Evolutionary conservation across 2,329 filamentous ascomycete species (phyloP).

Genomic region (Cyclaneusma minus): DNA sequence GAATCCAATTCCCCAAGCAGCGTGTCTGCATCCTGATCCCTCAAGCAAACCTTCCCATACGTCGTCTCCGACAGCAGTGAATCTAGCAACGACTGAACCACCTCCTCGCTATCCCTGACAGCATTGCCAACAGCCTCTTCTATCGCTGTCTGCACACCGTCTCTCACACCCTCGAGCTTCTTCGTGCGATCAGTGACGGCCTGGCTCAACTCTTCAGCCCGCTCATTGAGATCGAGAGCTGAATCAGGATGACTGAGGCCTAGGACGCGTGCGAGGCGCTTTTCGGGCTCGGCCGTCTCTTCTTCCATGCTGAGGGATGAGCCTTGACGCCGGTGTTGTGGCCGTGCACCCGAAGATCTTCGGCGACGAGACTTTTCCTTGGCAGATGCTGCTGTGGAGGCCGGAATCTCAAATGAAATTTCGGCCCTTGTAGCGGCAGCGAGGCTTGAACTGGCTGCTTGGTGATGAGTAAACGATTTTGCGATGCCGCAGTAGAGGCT

Average conservation of each 20-base stretch:
- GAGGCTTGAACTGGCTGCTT: conserved; percentile 6
- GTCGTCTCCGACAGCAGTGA: conserved; percentile 36
- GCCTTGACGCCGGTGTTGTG: conserved; percentile 11
- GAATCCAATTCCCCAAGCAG: conserved; percentile 24
- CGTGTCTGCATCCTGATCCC: conserved; percentile 35
- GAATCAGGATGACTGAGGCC: conserved; percentile 26
- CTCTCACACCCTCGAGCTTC: conserved; percentile 28
- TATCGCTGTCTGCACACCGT: conserved; percentile 32
- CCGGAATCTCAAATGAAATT: conserved; percentile 7
- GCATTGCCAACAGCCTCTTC: conserved; percentile 26
- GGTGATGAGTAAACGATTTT: conserved; percentile 24
- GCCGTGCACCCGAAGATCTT: no score
- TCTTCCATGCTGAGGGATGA: conserved; percentile 24
- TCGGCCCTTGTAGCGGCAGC: conserved; percentile 5
- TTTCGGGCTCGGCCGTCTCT: conserved; percentile 17
- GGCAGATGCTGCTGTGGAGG: no score
- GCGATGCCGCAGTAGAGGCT: conserved; percentile 25
- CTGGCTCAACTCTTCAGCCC: conserved; percentile 14
- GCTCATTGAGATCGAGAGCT: conserved; percentile 12
- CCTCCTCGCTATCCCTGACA: conserved; percentile 30
- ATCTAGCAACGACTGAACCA: conserved; percentile 32
- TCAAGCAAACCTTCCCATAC: conserved; percentile 30
- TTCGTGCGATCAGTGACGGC: conserved; percentile 20
- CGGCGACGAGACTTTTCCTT: no score
- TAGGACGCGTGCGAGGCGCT: conserved; percentile 30